Evolutionary conservation across 176 grass and related monocot species (phyloP).

Genomic region (Secale cereale): DNA sequence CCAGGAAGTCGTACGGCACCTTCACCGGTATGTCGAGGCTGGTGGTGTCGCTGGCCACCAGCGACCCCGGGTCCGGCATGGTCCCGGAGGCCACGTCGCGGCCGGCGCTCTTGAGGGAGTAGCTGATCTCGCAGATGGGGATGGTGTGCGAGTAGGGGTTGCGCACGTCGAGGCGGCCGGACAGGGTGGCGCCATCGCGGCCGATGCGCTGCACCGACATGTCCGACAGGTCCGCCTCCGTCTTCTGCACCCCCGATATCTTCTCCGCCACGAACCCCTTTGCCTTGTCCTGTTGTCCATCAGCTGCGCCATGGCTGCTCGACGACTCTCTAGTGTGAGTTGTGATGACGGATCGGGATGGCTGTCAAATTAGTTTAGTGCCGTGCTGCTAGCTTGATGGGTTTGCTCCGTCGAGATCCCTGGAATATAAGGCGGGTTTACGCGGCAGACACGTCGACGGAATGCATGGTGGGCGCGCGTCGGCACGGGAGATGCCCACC

Average conservation of each 20-base stretch:
- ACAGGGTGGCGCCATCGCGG: slow-evolving; percentile 46
- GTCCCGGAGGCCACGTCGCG: slow-evolving; percentile 65
- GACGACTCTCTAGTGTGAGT: too few species aligned
- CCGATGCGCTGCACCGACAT: slow-evolving; percentile 42
- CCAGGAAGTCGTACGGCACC: slow-evolving; percentile 64
- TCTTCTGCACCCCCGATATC: slow-evolving; percentile 51
- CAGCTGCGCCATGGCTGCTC: slow-evolving; percentile 44
- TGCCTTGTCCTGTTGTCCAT: slow-evolving; percentile 60
- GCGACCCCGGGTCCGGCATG: slow-evolving; percentile 69
- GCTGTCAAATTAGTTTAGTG: not conserved
- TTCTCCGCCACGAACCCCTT: slow-evolving; percentile 65
- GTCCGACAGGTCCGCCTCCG: slow-evolving; percentile 56
- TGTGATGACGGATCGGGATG: not conserved
- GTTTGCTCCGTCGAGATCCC: not conserved
- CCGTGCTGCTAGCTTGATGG: not conserved
- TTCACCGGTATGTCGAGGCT: slow-evolving; percentile 52
- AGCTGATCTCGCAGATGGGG: slow-evolving; percentile 71
- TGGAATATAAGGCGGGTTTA: not conserved
- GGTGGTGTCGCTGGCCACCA: slow-evolving; percentile 32
- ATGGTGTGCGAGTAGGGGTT: slow-evolving; percentile 71
- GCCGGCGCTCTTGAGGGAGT: slow-evolving; percentile 54
- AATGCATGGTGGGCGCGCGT: slow-evolving; percentile 10
- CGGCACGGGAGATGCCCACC: not conserved
- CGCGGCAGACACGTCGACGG: not conserved
- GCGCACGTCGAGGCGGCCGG: slow-evolving; percentile 37